A percentile compares a stretch with the other conserved stretches of the same genome.
phyloP scores from a whole-genome alignment of 2,329 filamentous ascomycete species.

The Monilinia fructigena region DNA sequence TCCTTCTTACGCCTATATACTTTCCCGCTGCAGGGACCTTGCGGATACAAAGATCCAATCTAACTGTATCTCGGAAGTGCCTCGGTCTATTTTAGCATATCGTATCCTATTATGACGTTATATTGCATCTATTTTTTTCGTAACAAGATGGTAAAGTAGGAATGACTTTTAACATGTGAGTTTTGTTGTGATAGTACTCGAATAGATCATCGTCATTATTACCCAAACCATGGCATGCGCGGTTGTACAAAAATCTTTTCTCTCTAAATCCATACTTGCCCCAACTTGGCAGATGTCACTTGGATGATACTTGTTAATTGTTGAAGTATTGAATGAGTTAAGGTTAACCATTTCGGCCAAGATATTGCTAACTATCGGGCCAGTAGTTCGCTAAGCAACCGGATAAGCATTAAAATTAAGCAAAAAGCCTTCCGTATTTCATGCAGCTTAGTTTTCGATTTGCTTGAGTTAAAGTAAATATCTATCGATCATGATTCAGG shows the following conservation, averaged over 20 bases:
- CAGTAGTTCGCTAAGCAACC: background rate
- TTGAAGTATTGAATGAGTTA: background rate
- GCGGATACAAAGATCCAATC: slow-evolving; percentile 10
- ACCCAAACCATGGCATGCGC: slow-evolving; percentile 7
- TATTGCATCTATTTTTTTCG: slow-evolving; percentile 11
- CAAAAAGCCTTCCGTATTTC: background rate
- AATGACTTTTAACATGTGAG: slow-evolving; percentile 8
- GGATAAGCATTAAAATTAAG: background rate
- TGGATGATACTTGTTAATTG: no score
- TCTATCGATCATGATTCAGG: background rate
- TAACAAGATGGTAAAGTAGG: background rate
- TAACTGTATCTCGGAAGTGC: slow-evolving; percentile 16
- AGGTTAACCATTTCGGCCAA: background rate
- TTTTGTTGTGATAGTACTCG: background rate
- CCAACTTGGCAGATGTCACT: slow-evolving; percentile 11
- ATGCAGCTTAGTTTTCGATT: background rate
- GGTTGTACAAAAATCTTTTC: slow-evolving; percentile 4
- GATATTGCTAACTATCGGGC: background rate
- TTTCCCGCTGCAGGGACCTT: slow-evolving; percentile 24
- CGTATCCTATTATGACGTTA: slow-evolving; percentile 14
- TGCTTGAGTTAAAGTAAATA: background rate
- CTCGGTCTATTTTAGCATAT: slow-evolving; percentile 20
- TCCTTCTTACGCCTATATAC: slow-evolving; percentile 17
- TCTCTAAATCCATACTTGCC: background rate
- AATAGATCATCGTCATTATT: slow-evolving; percentile 9